phyloP scores from a whole-genome alignment of 2,329 filamentous ascomycete species.

The Talaromyces sp. region DNA sequence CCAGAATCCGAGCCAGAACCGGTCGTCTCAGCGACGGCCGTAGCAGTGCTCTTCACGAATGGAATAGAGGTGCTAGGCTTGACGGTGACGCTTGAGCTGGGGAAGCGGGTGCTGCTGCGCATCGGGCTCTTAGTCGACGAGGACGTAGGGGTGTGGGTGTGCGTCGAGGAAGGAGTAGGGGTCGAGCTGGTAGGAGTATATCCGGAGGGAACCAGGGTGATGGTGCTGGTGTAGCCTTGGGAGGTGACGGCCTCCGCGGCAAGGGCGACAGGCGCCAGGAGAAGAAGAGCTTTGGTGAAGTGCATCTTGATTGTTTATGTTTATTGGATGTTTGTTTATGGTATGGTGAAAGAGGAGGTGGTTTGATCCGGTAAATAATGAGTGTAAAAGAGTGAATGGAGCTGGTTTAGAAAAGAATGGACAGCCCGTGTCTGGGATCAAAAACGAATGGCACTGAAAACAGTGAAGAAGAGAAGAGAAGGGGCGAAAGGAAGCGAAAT shows the following conservation, averaged over 20 bases:
- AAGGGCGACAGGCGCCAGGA: constrained; percentile 32
- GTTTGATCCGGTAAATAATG: not conserved
- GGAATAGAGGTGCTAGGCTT: constrained; percentile 16
- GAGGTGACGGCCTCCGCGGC: constrained; percentile 27
- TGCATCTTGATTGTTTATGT: constrained; percentile 30
- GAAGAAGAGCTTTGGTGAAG: constrained; percentile 36
- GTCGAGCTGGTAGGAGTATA: constrained; percentile 22
- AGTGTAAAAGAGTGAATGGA: constrained; percentile 34
- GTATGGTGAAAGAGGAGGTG: not conserved
- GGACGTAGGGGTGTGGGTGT: constrained; percentile 21
- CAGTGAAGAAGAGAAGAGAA: constrained; percentile 11
- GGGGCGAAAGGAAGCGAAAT: constrained; percentile 6
- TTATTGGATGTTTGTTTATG: constrained; percentile 8
- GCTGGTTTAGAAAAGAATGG: constrained; percentile 32
- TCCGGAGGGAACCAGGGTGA: constrained; percentile 30
- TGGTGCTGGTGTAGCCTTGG: constrained; percentile 21
- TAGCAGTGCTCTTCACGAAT: constrained; percentile 20
- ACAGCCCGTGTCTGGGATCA: constrained; percentile 33
- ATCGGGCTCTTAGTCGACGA: constrained; percentile 16
- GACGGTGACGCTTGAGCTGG: constrained; percentile 15
- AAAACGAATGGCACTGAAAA: constrained; percentile 27
- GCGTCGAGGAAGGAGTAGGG: constrained; percentile 8
- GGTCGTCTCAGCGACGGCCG: constrained; percentile 7
- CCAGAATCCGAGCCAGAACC: too few relatives aligned
- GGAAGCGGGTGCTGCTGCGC: constrained; percentile 11